Evolutionary conservation across 2,329 filamentous ascomycete species (phyloP).

Genomic region (Colletotrichum melonis): DNA sequence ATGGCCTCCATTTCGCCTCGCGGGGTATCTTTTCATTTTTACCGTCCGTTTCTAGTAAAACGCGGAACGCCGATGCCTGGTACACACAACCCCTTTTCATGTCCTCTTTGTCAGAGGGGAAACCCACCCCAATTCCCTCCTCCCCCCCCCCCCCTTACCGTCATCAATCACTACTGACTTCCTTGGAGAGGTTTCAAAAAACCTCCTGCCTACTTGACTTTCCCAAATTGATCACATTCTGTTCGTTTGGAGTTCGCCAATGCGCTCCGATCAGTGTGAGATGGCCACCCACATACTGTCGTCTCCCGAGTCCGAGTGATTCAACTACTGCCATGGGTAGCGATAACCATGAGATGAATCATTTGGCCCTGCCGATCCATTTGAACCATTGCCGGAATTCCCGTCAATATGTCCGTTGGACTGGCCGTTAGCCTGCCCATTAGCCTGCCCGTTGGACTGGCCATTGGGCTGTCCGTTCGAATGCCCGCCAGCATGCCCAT

Average conservation of each 20-base stretch:
- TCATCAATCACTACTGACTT: not conserved
- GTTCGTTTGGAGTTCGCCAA: not conserved
- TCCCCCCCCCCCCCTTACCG: not conserved
- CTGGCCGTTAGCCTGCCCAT: not conserved
- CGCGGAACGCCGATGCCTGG: not conserved
- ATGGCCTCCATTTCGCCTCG: not conserved
- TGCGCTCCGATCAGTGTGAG: not conserved
- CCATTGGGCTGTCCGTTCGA: not conserved
- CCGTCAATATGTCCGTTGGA: not conserved
- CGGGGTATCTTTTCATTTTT: slow-evolving; percentile 37
- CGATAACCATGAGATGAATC: slow-evolving; percentile 27
- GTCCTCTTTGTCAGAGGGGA: not conserved
- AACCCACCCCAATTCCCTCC: not conserved
- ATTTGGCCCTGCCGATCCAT: slow-evolving; percentile 10
- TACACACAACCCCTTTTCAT: not conserved
- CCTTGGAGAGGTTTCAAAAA: not conserved
- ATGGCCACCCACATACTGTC: not conserved
- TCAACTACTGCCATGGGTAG: slow-evolving; percentile 38
- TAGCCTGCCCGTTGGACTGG: not conserved
- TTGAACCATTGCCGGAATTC: not conserved
- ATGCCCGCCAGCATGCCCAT: not conserved
- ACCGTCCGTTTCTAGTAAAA: slow-evolving; percentile 38
- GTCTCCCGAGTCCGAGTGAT: not conserved
- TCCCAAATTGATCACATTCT: not conserved
- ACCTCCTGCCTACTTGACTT: not conserved